Evolutionary conservation across 352 stramenopile genomes (phyloP).

Genomic region (Phytophthora idaei): DNA sequence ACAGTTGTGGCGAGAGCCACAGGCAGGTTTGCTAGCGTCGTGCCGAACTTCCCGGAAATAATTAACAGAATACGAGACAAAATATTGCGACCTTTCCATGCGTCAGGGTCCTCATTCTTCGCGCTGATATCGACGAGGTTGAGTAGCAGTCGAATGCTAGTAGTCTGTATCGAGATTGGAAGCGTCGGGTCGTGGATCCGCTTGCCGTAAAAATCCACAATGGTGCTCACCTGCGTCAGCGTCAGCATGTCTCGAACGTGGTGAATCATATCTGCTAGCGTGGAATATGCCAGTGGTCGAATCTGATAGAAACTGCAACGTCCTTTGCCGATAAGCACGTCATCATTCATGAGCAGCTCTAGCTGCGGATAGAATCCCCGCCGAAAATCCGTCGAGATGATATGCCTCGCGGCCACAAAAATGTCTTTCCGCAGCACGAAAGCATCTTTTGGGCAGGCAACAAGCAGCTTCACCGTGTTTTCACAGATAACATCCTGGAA

Average conservation of each 20-base stretch:
- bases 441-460: slow-evolving; percentile 94
- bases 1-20: slow-evolving; percentile 65
- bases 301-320: slow-evolving; percentile 90
- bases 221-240: slow-evolving; percentile 94
- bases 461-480: slow-evolving; percentile 95
- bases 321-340: slow-evolving; percentile 91
- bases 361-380: slow-evolving; percentile 95
- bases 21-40: slow-evolving; percentile 80
- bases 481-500: slow-evolving; percentile 95
- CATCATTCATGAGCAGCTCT: slow-evolving; percentile 96
- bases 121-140: slow-evolving; percentile 98
- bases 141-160: slow-evolving; percentile 94
- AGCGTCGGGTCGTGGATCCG: slow-evolving; percentile 93
- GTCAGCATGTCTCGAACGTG: slow-evolving; percentile 95
- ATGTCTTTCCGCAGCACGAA: slow-evolving; percentile 96
- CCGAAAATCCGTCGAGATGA: slow-evolving; percentile 98
- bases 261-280: slow-evolving; percentile 97
- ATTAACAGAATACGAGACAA: slow-evolving; percentile 92
- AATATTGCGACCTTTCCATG: slow-evolving; percentile 89
- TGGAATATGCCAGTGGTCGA: slow-evolving; percentile 95
- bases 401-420: slow-evolving; percentile 95
- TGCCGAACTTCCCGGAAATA: slow-evolving; percentile 95
- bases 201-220: slow-evolving; percentile 94
- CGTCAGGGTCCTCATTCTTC: slow-evolving; percentile 93
- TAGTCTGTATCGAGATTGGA: slow-evolving; percentile 96